Base-by-base conservation (phyloP, 306 rosid genomes). In the Casuarina cunninghamiana region DNA sequence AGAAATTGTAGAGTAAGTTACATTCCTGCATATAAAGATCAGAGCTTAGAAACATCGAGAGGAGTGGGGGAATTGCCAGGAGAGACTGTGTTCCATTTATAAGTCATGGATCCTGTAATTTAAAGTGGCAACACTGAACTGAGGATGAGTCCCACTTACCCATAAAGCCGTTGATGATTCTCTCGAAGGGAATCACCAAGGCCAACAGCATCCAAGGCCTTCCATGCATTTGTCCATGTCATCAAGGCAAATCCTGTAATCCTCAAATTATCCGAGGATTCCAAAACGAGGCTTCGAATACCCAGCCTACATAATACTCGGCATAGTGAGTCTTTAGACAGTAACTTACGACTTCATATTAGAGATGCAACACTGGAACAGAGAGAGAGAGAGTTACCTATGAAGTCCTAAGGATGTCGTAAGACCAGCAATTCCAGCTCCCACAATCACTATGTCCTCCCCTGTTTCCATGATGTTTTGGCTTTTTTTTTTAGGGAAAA, bases 171-270 rank as follows among this genome's bases (percentile, higher is more conserved):
- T 0, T 53, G 37, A 58, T 93, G 96, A 54, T 82, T 80, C 10
- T 43, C 81, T 43, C 97, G 89, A 6, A 94, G 96, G 63, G 80
- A 51, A 68, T 75, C 77, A 26, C 86, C 93, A 48, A 87, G 41
- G 68, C 90, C 96, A 69, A 88, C 44, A 45, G 88, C 94, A 60
- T 94, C 96, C 80, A 94, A 86, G 6, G 93, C 98, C 73, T 75
- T 90, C 97, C 97, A 94, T 53, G 82, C 98, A 85, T 94, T 92
- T 3, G 81, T 66, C 94, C 91, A 94, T 42, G 45, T 35, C 15
- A 76, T 0, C 4, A 94, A 62, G 21, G 97, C 92, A 88, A 82
- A 91, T 0, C 98, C 97, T 26, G 91, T 80, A 10, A 46, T 48
- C 78, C 98, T 91, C 79, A 91, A 75, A 69, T 72, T 66, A 10